Percentiles rank a stretch among this genome's conserved stretches.
Conservation (phyloP, 768 basidiomycete species). For the Termitomyces sp. region DNA sequence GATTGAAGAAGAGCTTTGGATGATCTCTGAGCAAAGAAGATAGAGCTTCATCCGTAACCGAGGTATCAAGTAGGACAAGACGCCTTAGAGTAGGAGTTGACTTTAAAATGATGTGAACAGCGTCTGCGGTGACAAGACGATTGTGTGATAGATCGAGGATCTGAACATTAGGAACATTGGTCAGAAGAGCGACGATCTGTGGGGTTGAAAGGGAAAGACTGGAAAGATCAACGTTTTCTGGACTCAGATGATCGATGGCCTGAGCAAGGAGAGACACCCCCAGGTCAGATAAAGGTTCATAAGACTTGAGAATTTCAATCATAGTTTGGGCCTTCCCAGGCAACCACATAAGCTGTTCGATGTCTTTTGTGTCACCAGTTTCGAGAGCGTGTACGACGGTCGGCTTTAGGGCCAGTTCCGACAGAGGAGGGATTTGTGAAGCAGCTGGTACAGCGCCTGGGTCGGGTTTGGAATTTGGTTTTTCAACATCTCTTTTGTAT, state of each 20-base stretch:
- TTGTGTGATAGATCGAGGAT: no score
- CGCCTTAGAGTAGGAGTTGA: constrained; percentile 14
- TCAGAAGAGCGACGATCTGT: constrained; percentile 19
- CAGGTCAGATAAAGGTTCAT: constrained; percentile 21
- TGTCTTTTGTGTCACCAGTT: no score
- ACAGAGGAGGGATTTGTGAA: constrained; percentile 1
- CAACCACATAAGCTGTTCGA: no score
- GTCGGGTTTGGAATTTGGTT: no score
- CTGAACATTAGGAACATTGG: background rate
- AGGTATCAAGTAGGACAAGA: constrained; percentile 22
- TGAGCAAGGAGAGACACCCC: constrained; percentile 20
- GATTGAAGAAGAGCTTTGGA: background rate
- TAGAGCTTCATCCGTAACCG: constrained; percentile 18
- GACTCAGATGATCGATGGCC: constrained; percentile 11
- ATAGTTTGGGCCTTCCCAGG: background rate
- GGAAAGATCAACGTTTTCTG: constrained; percentile 20
- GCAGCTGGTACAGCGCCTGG: background rate
- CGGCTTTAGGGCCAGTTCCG: no score
- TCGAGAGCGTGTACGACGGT: no score
- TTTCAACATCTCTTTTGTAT: background rate
- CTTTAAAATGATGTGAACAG: constrained; percentile 12
- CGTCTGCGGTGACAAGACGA: no score
- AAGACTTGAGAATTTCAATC: constrained; percentile 13
- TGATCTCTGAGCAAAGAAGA: background rate
- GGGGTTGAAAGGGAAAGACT: constrained; percentile 16